Conservation (phyloP, 163 green algal species). For the Trebouxia gelatinosa region DNA sequence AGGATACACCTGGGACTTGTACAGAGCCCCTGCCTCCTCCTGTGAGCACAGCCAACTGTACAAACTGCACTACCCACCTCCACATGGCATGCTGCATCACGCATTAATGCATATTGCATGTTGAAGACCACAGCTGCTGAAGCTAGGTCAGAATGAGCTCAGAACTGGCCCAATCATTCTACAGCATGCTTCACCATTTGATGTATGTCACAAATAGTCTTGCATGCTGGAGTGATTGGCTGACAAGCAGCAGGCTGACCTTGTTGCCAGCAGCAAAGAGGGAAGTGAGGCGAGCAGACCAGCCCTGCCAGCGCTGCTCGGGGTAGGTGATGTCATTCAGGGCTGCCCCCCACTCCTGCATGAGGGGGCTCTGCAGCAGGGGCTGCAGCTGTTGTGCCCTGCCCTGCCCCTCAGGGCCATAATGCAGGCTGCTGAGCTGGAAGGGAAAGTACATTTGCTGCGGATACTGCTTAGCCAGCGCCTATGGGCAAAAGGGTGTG, state of each 20-base stretch:
- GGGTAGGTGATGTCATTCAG: slow-evolving; percentile 45
- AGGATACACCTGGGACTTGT: slow-evolving; percentile 35
- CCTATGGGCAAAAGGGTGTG: too few relatives aligned
- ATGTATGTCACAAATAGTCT: too few relatives aligned
- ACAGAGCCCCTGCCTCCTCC: slow-evolving; percentile 35
- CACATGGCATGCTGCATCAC: too few relatives aligned
- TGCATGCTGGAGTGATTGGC: slow-evolving; percentile 2
- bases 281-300: slow-evolving; percentile 9
- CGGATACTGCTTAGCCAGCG: slow-evolving; percentile 29
- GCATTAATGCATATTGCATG: too few relatives aligned
- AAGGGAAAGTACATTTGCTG: slow-evolving; percentile 50
- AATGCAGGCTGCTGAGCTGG: slow-evolving; percentile 38
- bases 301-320: slow-evolving; percentile 41
- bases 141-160: too few relatives aligned
- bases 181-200: too few relatives aligned
- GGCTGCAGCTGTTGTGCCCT: slow-evolving; percentile 25
- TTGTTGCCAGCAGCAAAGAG: slow-evolving; percentile 11
- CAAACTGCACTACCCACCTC: too few relatives aligned
- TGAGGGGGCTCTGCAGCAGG: slow-evolving; percentile 13
- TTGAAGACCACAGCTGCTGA: too few relatives aligned
- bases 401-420: slow-evolving; percentile 13
- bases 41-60: too few relatives aligned
- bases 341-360: slow-evolving; percentile 24
- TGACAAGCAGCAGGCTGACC: neutral
- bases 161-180: too few relatives aligned